Conservation (phyloP, 257 asterid species). For the Salvia miltiorrhiza region DNA sequence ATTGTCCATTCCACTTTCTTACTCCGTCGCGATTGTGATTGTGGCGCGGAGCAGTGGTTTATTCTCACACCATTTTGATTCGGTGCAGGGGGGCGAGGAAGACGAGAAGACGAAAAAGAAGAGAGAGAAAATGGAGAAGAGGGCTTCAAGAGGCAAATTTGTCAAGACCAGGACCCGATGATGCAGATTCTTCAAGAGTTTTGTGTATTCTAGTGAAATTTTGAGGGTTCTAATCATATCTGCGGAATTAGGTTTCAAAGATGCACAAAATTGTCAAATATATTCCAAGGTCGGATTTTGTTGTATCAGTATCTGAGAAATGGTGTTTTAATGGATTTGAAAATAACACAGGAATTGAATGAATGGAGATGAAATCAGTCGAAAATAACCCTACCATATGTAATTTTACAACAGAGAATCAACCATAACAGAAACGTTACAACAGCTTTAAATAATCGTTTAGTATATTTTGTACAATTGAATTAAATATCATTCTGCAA, state of each 20-base stretch:
- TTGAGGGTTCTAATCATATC: not conserved
- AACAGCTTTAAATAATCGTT: not conserved
- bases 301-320: constrained; percentile 8
- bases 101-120: constrained; percentile 83
- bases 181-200: not conserved
- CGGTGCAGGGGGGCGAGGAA: constrained; percentile 70
- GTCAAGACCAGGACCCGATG: constrained; percentile 62
- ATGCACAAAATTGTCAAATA: not conserved
- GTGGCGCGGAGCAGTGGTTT: not conserved
- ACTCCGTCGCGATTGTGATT: not conserved
- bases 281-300: constrained; percentile 5
- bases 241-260: not conserved
- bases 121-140: constrained; percentile 94
- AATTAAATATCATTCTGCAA: constrained; percentile 27
- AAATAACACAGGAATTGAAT: no score
- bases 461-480: not conserved
- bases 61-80: constrained; percentile 12
- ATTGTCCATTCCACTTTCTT: not conserved
- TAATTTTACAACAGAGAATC: not conserved
- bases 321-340: not conserved
- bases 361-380: no score
- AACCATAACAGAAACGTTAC: not conserved
- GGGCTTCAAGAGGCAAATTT: constrained; percentile 79
- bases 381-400: no score
- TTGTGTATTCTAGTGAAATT: not conserved